Evolutionary conservation across 495 filamentous ascomycete genomes (phyloP), one percentile per base, ranked within the genome.

Genomic region (Talaromyces ruber): DNA sequence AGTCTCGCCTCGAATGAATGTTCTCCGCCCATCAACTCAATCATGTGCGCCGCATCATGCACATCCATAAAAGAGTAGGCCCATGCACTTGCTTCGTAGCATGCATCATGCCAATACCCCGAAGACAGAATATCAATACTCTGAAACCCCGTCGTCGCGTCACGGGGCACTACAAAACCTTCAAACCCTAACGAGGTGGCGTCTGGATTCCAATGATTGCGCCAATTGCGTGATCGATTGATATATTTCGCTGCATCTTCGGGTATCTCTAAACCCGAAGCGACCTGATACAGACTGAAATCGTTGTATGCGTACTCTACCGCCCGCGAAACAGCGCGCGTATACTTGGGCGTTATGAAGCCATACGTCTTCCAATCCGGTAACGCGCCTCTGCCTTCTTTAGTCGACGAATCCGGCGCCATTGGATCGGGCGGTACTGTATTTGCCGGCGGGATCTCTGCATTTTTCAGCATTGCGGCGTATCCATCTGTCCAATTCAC

Each of bases 401-500:
- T 86, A 1, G 85, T 88, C 0, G 83, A 87, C 1, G 81, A 84
- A 60, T 86, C 83, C 0, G 71, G 73, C 6, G 86, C 85, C 72
- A 79, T 79, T 0, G 78, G 67, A 68, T 90, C 87, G 55, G 83
- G 71, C 56, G 87, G 88, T 11, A 26, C 22, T 58, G 82, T 82
- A 63, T 90, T 88, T 5, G 73, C 65, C 0, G 88, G 88, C 0
- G 75, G 68, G 0, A 82, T 74, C 71, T 91, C 88, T 22, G 87
- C 88, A 58, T 92, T 80, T 58, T 81, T 85, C n/a, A 86, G 73
- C 83, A 92, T 88, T 29, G 88, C 87, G 30, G 73, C 68, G 64
- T 85, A 90, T 8, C 82, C 88, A 58, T 84, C 85, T n/a, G 78
- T 72, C 88, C 88, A 91, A 67, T 91, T 78, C 8, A 91, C 72